Evolutionary conservation across 2,329 filamentous ascomycete genomes (phyloP), one percentile per base, ranked within the genome.

Genomic region (Nannizzia gypsea): DNA sequence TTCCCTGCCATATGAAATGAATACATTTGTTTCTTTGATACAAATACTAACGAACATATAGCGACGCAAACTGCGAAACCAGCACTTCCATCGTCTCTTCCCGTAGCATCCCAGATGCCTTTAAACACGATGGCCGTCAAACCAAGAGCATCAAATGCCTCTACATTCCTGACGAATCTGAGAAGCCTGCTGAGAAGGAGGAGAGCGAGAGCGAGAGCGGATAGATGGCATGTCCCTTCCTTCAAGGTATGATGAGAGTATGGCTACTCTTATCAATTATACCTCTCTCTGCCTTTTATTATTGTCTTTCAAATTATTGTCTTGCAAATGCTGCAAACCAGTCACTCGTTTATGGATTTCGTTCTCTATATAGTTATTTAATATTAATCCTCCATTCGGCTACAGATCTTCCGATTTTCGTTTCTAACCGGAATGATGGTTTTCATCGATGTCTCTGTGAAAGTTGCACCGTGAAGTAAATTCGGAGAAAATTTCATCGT

Each of bases 341-440:
- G 48, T 54, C 48, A 54, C 48, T 54, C 48, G 48, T 17, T 54
- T 54, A 54, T n/a, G 48, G 22, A 17, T n/a, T 34, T 54, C 17
- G 17, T 54, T 34, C 26, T 17, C 48, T 54, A 48, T 9, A 46
- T 48, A 48, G 11, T 24, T 48, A 28, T 15, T 17, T 54, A 28
- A 20, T 54, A 20, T 48, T 48, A 22, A 48, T 48, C 11, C 15
- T 54, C 8, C 3, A 24, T 50, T 50, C 8, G 20, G 44, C 26
- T 13, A 26, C 20, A 26, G 44, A 9, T 1, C 42, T 46, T 46
- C 9, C n/a, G 2, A 11, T 31, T 3, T 9, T 34, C 2, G 31
- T 36, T 2, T 36, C 15, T 17, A n/a, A 42, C n/a, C 4, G 38
- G 13, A 11, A 42, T 5, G n/a, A 42, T 42, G 1, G 38, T 42